Percentiles rank a stretch among this genome's conserved stretches.
These are phyloP conservation scores for Microcos paniculata DNA, from an alignment of 345 rosid genomes.

Conservation along the genomic window DNA sequence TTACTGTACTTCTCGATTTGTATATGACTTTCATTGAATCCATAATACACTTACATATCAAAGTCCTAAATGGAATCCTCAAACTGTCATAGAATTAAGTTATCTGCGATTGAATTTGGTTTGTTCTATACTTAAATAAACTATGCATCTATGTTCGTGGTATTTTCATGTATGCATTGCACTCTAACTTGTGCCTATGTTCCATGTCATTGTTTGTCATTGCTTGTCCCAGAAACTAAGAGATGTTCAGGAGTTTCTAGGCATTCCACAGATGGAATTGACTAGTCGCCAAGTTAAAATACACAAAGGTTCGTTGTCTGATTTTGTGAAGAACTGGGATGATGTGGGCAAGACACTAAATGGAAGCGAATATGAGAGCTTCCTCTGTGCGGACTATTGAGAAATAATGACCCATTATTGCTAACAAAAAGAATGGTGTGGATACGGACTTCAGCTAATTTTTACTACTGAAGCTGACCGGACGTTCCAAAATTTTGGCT, in stretches of 20 bases:
- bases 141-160: neutral
- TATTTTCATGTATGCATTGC: neutral
- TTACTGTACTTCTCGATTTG: neutral
- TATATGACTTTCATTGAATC: neutral
- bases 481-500: conserved; percentile 12
- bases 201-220: neutral
- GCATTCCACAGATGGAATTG: conserved; percentile 60
- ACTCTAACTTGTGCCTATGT: neutral
- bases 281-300: conserved; percentile 87
- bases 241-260: conserved; percentile 72
- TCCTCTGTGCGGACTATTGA: conserved; percentile 60
- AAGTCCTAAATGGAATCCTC: neutral
- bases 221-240: conserved; percentile 57
- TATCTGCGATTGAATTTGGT: neutral
- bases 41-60: too few relatives aligned
- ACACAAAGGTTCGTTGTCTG: conserved; percentile 75
- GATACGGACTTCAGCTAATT: conserved; percentile 32
- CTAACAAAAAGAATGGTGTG: conserved; percentile 25
- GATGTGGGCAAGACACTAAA: conserved; percentile 62
- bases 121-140: neutral
- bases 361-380: conserved; percentile 65
- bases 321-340: conserved; percentile 77
- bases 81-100: neutral
- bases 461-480: conserved; percentile 16
- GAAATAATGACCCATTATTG: conserved; percentile 4